Conservation (phyloP, 148 eudicot species). For the Chenopodium suecicum region DNA sequence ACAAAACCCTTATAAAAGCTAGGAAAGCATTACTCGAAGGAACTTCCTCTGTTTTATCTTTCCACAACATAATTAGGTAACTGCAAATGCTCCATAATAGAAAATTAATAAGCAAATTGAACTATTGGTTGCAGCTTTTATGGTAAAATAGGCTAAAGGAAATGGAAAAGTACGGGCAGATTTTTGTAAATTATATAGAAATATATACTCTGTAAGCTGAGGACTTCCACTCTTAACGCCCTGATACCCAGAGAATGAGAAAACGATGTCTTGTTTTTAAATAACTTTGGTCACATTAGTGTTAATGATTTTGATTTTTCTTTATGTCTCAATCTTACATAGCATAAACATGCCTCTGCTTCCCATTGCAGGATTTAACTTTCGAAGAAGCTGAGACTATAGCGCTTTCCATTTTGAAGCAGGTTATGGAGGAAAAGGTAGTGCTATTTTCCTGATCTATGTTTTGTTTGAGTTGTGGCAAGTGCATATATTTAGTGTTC, state of each 20-base stretch:
- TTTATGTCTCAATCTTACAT: neutral
- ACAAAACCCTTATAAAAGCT: neutral
- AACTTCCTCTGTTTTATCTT: neutral
- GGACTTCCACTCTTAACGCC: neutral
- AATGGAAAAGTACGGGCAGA: neutral
- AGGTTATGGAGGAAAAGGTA: slow-evolving; percentile 99
- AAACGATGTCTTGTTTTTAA: neutral
- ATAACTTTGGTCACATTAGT: neutral
- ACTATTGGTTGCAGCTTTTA: neutral
- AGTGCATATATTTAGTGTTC: slow-evolving; percentile 5
- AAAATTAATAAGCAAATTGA: neutral
- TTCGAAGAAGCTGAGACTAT: slow-evolving; percentile 87
- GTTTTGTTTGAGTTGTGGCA: neutral
- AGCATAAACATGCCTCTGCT: neutral
- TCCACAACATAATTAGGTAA: neutral
- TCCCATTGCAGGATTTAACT: slow-evolving; percentile 60
- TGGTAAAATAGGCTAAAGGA: neutral
- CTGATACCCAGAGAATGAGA: neutral
- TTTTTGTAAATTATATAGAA: neutral
- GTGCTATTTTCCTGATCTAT: neutral
- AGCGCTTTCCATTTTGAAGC: slow-evolving; percentile 93
- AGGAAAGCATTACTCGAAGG: neutral
- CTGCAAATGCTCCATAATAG: neutral
- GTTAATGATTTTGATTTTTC: neutral
- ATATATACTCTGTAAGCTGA: neutral